A percentile compares a stretch with the other conserved stretches of the same genome.
Conservation (phyloP, 441 rosid genomes). For the Corymbia citriodora region DNA sequence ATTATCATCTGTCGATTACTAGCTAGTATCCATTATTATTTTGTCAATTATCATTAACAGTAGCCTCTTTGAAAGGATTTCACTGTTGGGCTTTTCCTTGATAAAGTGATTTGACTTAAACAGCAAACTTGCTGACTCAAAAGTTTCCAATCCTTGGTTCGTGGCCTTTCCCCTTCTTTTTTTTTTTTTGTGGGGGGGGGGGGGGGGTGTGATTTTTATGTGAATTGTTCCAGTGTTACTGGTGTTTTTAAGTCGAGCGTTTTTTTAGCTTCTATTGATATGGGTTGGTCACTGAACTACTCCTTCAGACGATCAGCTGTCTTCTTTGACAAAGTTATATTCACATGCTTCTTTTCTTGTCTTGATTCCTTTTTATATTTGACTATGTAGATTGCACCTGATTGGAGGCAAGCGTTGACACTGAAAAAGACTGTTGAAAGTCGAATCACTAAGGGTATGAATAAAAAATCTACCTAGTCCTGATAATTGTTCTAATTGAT, state of each 20-base stretch:
- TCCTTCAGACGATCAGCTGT: neutral
- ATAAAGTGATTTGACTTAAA: neutral
- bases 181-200: neutral
- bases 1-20: neutral
- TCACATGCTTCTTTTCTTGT: neutral
- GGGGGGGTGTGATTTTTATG: neutral
- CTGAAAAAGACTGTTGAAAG: conserved; percentile 81
- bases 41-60: neutral
- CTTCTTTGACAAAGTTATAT: neutral
- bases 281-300: neutral
- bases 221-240: neutral
- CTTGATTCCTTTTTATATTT: neutral
- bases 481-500: neutral
- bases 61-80: neutral
- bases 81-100: neutral
- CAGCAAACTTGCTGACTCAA: neutral
- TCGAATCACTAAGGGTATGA: conserved; percentile 67
- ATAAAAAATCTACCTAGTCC: neutral
- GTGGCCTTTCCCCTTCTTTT: neutral
- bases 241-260: neutral
- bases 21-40: neutral
- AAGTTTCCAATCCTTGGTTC: neutral
- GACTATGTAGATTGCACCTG: conserved; percentile 64
- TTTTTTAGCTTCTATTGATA: neutral
- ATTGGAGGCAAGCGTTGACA: conserved; percentile 85